Base-by-base conservation (phyloP, 2,329 filamentous ascomycete genomes). In the Raffaelea ambrosiae region DNA sequence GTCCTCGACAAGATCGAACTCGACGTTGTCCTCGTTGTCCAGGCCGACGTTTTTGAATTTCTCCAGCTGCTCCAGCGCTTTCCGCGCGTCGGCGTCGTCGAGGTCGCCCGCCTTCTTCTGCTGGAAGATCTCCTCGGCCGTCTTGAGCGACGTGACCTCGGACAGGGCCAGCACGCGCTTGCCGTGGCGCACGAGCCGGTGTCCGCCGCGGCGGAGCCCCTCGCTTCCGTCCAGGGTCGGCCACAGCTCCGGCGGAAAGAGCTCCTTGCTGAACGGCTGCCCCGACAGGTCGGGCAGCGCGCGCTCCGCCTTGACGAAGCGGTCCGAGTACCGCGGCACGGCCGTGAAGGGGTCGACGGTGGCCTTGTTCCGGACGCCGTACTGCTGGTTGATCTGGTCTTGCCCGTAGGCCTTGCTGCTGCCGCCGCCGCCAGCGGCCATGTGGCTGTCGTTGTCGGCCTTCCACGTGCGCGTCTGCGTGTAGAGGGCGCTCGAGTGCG, bases 291-390 rank as follows among this genome's bases (percentile, higher is more conserved):
- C 74, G 3, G 77, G 77, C 44, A 81, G 64, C 3, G 70, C 68
- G 40, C 76, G 67, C 48, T 76, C 71, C 39, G 70, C 65, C 50
- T 69, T 68, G 33, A 69, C 63, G 57, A 80, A 79, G 49, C 70
- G 70, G 55, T 78, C 70, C 40, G 73, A 76, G 63, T 78, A 80
- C 51, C 72, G 73, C n/a, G 74, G 75, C 48, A 80, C 70, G 38
- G 73, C 67, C n/a, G 67, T 71, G 60, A 81, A 81, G 19, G 77
- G 75, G 59, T 81, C 76, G 44, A 74, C 56, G 13, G 72, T 76
- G 35, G 76, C 76, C 55, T 73, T 75, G 63, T 66, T 78, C 59
- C 70, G 72, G 55, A 73, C 63, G 51, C 70, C 73, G 63, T 74
- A 81, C 47, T 70, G 72, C 53, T 72, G 70, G 61, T 80, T 80